phyloP scores from a whole-genome alignment of 75 land plant species.

The Pseudotsuga menziesii region DNA sequence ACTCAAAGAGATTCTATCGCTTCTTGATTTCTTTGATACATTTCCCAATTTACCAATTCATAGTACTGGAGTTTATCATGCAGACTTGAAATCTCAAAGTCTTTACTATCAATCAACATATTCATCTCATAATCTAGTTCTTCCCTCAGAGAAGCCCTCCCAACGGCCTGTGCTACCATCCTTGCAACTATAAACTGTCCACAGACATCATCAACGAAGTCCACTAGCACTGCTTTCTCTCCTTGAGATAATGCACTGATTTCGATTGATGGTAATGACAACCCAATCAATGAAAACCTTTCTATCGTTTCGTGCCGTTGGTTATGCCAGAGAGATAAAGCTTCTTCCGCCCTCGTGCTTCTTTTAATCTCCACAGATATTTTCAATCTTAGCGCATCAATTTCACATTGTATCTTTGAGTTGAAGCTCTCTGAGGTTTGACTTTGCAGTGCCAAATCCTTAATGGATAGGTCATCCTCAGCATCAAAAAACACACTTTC shows the following conservation, averaged over 20 bases:
- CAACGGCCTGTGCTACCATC: slow-evolving; percentile 50
- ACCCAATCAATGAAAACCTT: slow-evolving; percentile 41
- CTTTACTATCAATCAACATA: slow-evolving; percentile 52
- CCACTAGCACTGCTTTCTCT: neutral
- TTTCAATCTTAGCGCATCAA: slow-evolving; percentile 43
- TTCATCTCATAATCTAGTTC: slow-evolving; percentile 56
- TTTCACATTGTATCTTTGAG: slow-evolving; percentile 25
- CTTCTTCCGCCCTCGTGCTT: slow-evolving; percentile 71
- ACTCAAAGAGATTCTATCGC: no score
- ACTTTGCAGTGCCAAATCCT: neutral
- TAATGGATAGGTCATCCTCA: slow-evolving; percentile 8
- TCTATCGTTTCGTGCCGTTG: slow-evolving; percentile 43
- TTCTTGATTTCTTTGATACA: no score
- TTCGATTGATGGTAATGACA: slow-evolving; percentile 30
- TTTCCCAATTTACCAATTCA: no score
- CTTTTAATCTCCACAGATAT: slow-evolving; percentile 55
- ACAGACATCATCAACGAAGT: slow-evolving; percentile 35
- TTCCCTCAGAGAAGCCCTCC: slow-evolving; percentile 60
- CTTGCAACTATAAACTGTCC: slow-evolving; percentile 48
- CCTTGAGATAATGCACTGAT: neutral
- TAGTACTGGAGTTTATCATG: no score
- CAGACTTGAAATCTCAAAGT: slow-evolving; percentile 71
- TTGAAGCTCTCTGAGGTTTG: neutral
- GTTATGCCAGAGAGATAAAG: slow-evolving; percentile 38
- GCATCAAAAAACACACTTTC: slow-evolving; percentile 11